Base-by-base conservation (phyloP, 148 eudicot genomes). In the Polygonum maritimum region DNA sequence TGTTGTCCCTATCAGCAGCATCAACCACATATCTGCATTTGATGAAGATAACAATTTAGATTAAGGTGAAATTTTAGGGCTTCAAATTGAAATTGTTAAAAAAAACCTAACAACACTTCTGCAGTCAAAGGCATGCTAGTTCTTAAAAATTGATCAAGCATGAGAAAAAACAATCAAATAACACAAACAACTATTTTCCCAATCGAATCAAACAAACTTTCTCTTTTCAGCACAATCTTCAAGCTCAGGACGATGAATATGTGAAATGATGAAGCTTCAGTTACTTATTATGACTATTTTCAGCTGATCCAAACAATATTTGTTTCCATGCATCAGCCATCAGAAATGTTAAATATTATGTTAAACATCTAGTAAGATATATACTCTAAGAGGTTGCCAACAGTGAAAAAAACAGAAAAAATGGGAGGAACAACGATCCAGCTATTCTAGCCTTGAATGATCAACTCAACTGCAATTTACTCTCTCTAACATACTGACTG, bases 1-100 rank as follows among this genome's bases (percentile, higher is more conserved):
- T 80, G 63, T 91, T 86, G 81, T 93, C 98, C 78, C 92, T 80
- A 80, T 93, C 94, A 33, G 98, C 96, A 80, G 96, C 98, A 84
- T 93, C 98, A 79, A 91, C 98, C 40, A 93, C 98, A 74, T 91
- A 93, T 76, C 98, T 93, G 87, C 76, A 69, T 73, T 82, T 41
- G 14, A 26, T 58, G 33, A 62, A 11, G 38, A 31, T 38, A 62
- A 62, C 69, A 62, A 26, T n/a, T 19, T 55, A 55, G 31, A 31
- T 31, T 31, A 3, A 5, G n/a, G 18, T 31, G 69, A 63, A 63
- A 26, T 3, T 13, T 11, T 33, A 26, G 39, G 39, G 16, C 69
- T 31, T 26, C 0, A 13, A 26, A 18, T 31, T 31, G 6, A 13
- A 7, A 2, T 10, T 3, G 16, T 63, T 13, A 63, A 63, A 63